Evolutionary conservation across 2,329 filamentous ascomycete species (phyloP), one percentile per base, ranked within the genome.

Genomic region (Chaetothyriales sp.): DNA sequence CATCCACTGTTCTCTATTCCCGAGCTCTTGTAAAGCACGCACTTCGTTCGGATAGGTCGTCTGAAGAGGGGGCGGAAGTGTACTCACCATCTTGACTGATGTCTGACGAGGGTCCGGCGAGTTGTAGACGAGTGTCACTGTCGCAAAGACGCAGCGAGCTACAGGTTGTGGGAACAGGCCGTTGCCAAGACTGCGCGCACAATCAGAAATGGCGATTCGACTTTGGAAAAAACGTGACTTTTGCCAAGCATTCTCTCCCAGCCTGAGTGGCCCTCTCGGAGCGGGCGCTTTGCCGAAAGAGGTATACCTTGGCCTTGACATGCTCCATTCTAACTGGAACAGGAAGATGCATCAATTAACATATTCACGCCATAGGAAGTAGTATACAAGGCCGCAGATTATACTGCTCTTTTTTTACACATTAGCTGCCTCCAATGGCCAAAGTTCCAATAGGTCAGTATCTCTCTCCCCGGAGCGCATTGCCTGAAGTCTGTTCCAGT

Each of bases 81-180:
- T 44, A 49, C 61, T 63, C 56, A 63, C 61, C 61, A 63, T 63
- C 48, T 63, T 63, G 57, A 54, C 54, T 43, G 47, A 43, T 57
- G 52, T 48, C 43, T 22, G 49, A 50, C 44, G 33, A 49, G 51
- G 48, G 50, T 55, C 49, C 44, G 8, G n/a, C 37, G 49, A 15
- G 44, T 50, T 46, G 22, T 45, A 53, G 48, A 46, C 44, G 46
- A 44, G 20, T 49, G 40, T 28, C 43, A 50, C 29, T 49, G 49
- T 51, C 50, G 50, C 33, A 40, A 40, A 40, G 33, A 40, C 33
- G 33, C 33, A 40, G 10, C 33, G 10, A 40, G 13, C 33, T 40
- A 15, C 50, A n/a, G 37, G 44, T 44, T 51, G 33, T 40, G 33
- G 33, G 33, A 40, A 40, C 33, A 40, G 15, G 33, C 15, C 33